Conservation (phyloP, 2,329 filamentous ascomycete species). For the Seiridium unicorne region DNA sequence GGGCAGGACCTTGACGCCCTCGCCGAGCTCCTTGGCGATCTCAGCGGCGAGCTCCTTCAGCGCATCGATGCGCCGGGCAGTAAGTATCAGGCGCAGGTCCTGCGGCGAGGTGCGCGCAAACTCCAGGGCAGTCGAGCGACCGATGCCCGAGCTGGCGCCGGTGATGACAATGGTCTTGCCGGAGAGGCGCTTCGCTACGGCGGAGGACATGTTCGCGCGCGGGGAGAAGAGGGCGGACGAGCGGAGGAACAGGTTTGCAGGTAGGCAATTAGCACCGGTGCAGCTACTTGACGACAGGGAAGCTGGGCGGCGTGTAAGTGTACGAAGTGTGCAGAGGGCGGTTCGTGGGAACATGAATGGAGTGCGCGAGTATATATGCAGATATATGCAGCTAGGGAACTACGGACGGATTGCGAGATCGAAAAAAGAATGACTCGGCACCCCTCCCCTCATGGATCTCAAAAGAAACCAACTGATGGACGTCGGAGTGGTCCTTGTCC, state of each 20-base stretch:
- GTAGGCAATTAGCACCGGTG: too few species aligned
- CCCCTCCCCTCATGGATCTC: neutral
- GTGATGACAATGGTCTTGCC: constrained; percentile 94
- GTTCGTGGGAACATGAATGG: constrained; percentile 10
- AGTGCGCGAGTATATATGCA: neutral
- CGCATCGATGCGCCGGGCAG: constrained; percentile 79
- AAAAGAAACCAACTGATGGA: neutral
- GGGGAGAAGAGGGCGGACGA: neutral
- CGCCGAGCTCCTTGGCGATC: constrained; percentile 73
- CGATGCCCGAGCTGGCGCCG: constrained; percentile 91
- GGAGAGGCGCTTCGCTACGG: constrained; percentile 78
- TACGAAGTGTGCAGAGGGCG: constrained; percentile 12
- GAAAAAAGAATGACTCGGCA: too few species aligned
- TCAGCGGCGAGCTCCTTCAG: constrained; percentile 74
- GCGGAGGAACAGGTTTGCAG: neutral
- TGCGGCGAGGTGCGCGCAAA: constrained; percentile 83
- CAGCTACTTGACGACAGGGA: neutral
- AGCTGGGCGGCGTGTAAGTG: neutral
- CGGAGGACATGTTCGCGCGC: constrained; percentile 42
- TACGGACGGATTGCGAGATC: too few species aligned
- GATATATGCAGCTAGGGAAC: neutral
- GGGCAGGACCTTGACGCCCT: constrained; percentile 77
- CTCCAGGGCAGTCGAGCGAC: constrained; percentile 78
- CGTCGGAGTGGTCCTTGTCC: neutral
- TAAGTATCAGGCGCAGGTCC: constrained; percentile 80